Percentiles rank a stretch among this genome's conserved stretches.
phyloP scores from a whole-genome alignment of 176 grass and related monocot species.

The Carex parvula region DNA sequence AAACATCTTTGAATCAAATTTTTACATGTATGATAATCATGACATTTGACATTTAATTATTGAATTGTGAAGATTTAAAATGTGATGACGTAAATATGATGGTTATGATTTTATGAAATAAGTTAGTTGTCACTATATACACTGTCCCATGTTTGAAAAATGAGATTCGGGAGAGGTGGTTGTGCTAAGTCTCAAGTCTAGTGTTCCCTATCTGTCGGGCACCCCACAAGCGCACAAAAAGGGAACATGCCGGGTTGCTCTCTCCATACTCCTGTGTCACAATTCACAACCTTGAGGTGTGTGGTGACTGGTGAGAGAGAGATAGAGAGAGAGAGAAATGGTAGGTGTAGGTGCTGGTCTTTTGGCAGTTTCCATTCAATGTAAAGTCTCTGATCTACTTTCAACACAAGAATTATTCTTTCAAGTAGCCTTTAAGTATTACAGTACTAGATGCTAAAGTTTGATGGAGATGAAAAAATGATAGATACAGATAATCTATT shows the following conservation, averaged over 20 bases:
- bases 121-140: not conserved
- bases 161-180: not conserved
- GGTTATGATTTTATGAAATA: too few relatives aligned
- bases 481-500: not conserved
- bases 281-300: not conserved
- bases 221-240: not conserved
- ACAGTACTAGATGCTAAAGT: not conserved
- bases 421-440: not conserved
- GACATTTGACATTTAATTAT: too few relatives aligned
- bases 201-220: constrained; percentile 24
- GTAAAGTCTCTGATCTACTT: not conserved
- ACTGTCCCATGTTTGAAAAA: not conserved
- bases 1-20: too few relatives aligned
- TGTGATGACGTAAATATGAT: too few relatives aligned
- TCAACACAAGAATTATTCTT: not conserved
- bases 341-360: not conserved
- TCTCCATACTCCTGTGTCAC: constrained; percentile 25
- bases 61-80: too few relatives aligned
- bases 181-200: not conserved
- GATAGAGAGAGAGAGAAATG: not conserved
- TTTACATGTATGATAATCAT: too few relatives aligned
- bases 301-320: not conserved
- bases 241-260: constrained; percentile 16
- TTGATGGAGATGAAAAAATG: too few relatives aligned
- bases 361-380: constrained; percentile 17